Conservation (phyloP, 345 rosid species). For the Moricandia arvensis region DNA sequence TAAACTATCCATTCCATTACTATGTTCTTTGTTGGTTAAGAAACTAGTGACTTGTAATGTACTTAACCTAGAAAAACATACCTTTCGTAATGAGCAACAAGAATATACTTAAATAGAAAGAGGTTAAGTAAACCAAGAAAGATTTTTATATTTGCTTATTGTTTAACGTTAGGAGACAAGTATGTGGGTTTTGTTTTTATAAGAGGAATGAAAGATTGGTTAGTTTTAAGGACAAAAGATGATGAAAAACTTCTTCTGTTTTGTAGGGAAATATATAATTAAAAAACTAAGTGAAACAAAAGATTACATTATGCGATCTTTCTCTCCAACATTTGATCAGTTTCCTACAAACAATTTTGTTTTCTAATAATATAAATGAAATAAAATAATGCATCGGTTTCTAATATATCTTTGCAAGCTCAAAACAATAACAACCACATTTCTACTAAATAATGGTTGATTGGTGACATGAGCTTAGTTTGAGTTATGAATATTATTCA, state of each 20-base stretch:
- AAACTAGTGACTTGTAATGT: constrained; percentile 41
- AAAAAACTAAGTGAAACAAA: constrained; percentile 6
- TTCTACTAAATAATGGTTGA: no score
- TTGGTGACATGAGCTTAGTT: no score
- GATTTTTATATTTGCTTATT: not conserved
- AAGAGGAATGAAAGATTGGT: constrained; percentile 37
- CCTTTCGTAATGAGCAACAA: constrained; percentile 39
- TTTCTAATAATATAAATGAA: not conserved
- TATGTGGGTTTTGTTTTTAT: constrained; percentile 50
- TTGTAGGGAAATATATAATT: constrained; percentile 29
- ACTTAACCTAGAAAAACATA: constrained; percentile 38
- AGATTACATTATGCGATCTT: constrained; percentile 32
- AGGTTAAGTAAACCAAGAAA: constrained; percentile 27
- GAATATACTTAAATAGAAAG: constrained; percentile 20
- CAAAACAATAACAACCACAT: not conserved
- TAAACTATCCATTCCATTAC: not conserved
- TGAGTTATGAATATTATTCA: no score
- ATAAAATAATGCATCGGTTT: not conserved
- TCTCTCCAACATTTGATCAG: constrained; percentile 27
- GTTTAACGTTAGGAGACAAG: constrained; percentile 33
- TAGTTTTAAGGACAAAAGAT: constrained; percentile 45
- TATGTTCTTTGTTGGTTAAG: constrained; percentile 33
- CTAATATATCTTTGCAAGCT: not conserved
- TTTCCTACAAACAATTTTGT: constrained; percentile 4
- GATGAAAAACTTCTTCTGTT: constrained; percentile 34